Evolutionary conservation across 805 yeast genomes (phyloP).

Genomic region (Monosporozyma aerobia): DNA sequence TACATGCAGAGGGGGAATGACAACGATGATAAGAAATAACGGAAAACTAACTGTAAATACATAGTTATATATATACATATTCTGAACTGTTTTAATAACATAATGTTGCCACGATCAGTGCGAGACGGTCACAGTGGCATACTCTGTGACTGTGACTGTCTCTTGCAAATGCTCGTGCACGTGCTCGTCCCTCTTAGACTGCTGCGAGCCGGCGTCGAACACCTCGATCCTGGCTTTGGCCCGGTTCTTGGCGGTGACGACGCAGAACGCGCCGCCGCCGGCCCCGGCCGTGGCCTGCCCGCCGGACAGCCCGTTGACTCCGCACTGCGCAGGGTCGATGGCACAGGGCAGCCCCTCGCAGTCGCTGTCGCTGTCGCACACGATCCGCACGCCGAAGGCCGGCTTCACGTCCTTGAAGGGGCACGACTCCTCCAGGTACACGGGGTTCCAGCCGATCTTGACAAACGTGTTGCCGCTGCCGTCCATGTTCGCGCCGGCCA

Average conservation of each 20-base stretch:
- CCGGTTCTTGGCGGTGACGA: slow-evolving; percentile 61
- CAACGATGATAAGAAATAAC: not conserved
- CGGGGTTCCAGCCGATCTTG: slow-evolving; percentile 88
- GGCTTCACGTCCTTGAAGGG: slow-evolving; percentile 47
- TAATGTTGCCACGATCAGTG: no score
- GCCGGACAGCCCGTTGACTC: slow-evolving; percentile 43
- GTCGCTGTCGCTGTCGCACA: slow-evolving; percentile 58
- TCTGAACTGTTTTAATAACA: no score
- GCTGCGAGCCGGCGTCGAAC: slow-evolving; percentile 28
- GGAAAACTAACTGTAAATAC: no score
- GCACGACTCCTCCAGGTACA: slow-evolving; percentile 47
- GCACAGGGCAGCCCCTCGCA: slow-evolving; percentile 77
- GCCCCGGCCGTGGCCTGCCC: slow-evolving; percentile 34
- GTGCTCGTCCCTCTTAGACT: no score
- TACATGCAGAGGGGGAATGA: not conserved
- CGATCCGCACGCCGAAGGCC: slow-evolving; percentile 59
- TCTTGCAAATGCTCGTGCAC: no score
- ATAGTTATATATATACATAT: no score
- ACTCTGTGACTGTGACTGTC: not conserved
- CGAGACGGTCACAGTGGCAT: not conserved
- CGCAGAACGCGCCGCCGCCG: slow-evolving; percentile 74
- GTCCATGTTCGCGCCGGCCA: slow-evolving; percentile 85
- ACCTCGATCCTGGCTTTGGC: slow-evolving; percentile 66
- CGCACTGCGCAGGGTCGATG: slow-evolving; percentile 61
- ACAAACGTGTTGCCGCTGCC: slow-evolving; percentile 59